Evolutionary conservation across 805 yeast genomes (phyloP).

Genomic region (Huiozyma sinensis): DNA sequence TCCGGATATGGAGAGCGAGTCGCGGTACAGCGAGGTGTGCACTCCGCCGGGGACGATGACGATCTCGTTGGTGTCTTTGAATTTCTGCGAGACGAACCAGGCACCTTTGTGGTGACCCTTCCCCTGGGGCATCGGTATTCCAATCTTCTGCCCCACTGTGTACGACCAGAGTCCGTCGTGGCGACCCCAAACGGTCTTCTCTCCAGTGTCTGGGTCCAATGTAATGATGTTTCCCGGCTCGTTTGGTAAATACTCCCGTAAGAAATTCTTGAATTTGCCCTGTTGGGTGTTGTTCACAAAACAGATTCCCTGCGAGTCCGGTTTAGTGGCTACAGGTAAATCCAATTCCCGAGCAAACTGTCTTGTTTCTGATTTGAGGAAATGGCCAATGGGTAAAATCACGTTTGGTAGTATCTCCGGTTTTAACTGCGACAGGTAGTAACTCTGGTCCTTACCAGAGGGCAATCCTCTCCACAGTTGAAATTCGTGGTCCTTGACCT

Average conservation of each 20-base stretch:
- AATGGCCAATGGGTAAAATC: conserved; percentile 74
- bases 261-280: conserved; percentile 57
- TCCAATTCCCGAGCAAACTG: conserved; percentile 44
- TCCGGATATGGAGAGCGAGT: conserved; percentile 22
- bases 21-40: conserved; percentile 43
- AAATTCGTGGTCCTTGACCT: conserved; percentile 17
- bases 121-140: conserved; percentile 81
- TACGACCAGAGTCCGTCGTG: conserved; percentile 90
- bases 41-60: conserved; percentile 67
- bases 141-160: conserved; percentile 78
- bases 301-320: conserved; percentile 91
- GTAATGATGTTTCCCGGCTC: conserved; percentile 71
- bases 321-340: conserved; percentile 61
- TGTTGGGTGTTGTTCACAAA: conserved; percentile 61
- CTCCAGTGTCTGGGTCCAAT: conserved; percentile 32
- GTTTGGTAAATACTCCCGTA: conserved; percentile 62
- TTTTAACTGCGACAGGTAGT: conserved; percentile 64
- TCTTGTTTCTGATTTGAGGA: conserved; percentile 65
- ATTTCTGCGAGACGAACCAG: conserved; percentile 81
- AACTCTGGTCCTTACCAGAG: conserved; percentile 75
- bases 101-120: conserved; percentile 61
- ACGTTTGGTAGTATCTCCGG: conserved; percentile 37
- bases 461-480: conserved; percentile 52
- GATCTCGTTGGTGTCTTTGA: conserved; percentile 52
- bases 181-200: conserved; percentile 65